A percentile compares a stretch with the other conserved stretches of the same genome.
Evolutionary conservation across 225 moss, liverwort and hornwort genomes (phyloP).

Genomic region (Lunularia cruciata): DNA sequence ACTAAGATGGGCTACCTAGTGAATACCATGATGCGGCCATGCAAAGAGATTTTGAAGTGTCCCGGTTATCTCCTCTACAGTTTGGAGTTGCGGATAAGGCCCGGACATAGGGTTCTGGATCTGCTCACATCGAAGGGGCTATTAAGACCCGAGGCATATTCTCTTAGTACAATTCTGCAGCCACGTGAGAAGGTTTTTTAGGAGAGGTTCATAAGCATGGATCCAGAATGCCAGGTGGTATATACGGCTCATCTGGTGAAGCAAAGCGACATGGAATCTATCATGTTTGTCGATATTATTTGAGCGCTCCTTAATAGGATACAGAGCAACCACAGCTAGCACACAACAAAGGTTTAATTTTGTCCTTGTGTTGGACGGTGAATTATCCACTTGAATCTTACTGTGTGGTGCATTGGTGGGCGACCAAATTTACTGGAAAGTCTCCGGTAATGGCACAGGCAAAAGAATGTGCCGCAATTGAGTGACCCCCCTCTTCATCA

Average conservation of each 20-base stretch:
- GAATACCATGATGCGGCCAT: constrained; percentile 32
- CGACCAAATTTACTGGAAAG: too few species aligned
- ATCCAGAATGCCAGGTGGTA: constrained; percentile 29
- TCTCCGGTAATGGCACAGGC: too few species aligned
- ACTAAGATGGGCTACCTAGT: constrained; percentile 43
- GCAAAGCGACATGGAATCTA: background rate
- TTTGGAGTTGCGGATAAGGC: constrained; percentile 46
- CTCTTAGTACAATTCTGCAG: constrained; percentile 41
- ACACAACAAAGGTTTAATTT: too few species aligned
- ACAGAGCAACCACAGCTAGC: too few species aligned
- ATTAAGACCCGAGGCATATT: constrained; percentile 33
- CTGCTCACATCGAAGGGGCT: constrained; percentile 37
- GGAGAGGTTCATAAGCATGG: constrained; percentile 35
- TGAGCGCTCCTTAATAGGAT: too few species aligned
- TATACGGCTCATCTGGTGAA: constrained; percentile 18
- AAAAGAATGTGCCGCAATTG: too few species aligned
- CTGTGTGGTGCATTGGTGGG: too few species aligned
- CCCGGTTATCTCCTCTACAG: constrained; percentile 44
- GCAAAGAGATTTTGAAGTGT: constrained; percentile 37
- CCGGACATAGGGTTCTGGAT: constrained; percentile 38
- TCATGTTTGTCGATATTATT: too few species aligned
- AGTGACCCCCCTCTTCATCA: too few species aligned
- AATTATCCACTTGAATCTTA: too few species aligned
- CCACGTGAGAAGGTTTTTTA: constrained; percentile 36
- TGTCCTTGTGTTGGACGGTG: too few species aligned